phyloP scores from a whole-genome alignment of 225 moss, liverwort and hornwort genomes.

The Thuidium tamariscinum region DNA sequence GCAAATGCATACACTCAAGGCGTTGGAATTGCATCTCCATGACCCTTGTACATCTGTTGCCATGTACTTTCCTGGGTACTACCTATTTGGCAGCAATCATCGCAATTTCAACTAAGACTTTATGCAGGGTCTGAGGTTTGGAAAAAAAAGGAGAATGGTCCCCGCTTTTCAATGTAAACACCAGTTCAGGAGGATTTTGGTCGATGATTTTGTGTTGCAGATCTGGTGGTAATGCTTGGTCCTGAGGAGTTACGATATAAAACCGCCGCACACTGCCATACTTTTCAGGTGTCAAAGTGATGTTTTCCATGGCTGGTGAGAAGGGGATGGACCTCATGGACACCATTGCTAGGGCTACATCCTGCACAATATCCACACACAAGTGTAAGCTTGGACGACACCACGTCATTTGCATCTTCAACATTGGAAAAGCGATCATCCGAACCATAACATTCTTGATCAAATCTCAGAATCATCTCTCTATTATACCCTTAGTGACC shows the following conservation, averaged over 20 bases:
- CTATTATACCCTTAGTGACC: neutral
- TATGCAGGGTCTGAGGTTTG: constrained; percentile 88
- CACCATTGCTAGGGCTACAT: constrained; percentile 87
- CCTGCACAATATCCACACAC: constrained; percentile 31
- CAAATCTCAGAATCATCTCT: neutral
- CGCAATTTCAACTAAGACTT: constrained; percentile 75
- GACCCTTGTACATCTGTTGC: neutral
- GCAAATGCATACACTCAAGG: constrained; percentile 5
- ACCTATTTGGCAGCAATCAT: constrained; percentile 41
- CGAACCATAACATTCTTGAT: neutral
- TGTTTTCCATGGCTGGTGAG: constrained; percentile 86
- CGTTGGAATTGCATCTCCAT: neutral
- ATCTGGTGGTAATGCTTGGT: constrained; percentile 60
- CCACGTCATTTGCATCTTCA: neutral
- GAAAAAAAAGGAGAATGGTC: constrained; percentile 99
- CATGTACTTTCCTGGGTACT: neutral
- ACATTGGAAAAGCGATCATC: too few relatives aligned
- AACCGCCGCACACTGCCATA: constrained; percentile 82
- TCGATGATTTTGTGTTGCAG: constrained; percentile 60
- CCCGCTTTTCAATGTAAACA: constrained; percentile 78
- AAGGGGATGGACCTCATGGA: constrained; percentile 93
- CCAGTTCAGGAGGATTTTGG: constrained; percentile 82
- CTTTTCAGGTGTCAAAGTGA: constrained; percentile 59
- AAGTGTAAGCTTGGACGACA: neutral
- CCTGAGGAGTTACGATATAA: constrained; percentile 69